Base-by-base conservation (phyloP, 2,329 filamentous ascomycete species). In the Neocucurbitaria cava region DNA sequence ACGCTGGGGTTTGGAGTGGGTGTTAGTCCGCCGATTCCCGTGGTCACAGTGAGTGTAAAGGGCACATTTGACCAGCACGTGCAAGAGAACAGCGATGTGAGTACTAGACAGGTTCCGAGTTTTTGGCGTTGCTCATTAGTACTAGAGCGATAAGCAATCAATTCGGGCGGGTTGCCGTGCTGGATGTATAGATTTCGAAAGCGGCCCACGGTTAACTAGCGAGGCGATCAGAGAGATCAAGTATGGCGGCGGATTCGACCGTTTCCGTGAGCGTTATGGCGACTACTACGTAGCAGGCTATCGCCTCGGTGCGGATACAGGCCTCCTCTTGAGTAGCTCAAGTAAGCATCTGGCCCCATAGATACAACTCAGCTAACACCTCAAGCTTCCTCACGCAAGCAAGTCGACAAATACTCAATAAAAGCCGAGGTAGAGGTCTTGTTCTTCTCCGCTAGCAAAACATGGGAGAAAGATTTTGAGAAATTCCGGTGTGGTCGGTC, bases 221-320 rank as follows among this genome's bases (percentile, higher is more conserved):
- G 47, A 50, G 33, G 47, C 47, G 7, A 50, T 50, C 21, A 24
- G 21, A 5, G 47, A 50, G 15, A 50, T 50, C 39, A 50, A 50
- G 30, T 43, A 50, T n/a, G 39, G 47, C 4, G 47, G 39, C 4
- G 46, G 46, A 10, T 48, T 39, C 35, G 49, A 46, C 26, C 18
- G 42, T 6, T 36, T 52, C 2, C 33, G 39, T 10, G 23, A 52
- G 20, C 20, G 49, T 9, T 52, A 46, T 20, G 49, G 49, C 11
- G 49, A 52, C 38, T 47, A 52, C 35, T 52, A 52, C 23, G 18
- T 52, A 11, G 42, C 49, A 8, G 49, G 49, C 3, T 52, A 52
- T 35, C 42, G 42, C 6, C 42, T 52, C n/a, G 43, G 49, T n/a
- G 49, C 43, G 18, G 49, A 52, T 20, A 52, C 49, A 20, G 49